These are phyloP conservation scores for Plasmodium relictum DNA, from an alignment of 169 alveolate species.

Conservation along the genomic window DNA sequence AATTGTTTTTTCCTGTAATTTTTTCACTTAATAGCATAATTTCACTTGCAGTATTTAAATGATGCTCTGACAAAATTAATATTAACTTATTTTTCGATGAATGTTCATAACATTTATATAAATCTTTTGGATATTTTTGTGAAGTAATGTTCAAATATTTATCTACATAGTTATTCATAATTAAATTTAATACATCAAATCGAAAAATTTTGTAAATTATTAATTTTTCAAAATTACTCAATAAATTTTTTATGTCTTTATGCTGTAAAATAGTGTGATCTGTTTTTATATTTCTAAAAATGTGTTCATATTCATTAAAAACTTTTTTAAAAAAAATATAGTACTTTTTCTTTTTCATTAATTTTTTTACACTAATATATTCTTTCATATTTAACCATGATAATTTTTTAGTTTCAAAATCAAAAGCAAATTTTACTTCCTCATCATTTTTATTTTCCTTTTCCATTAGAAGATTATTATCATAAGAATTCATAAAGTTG, in stretches of 20 bases:
- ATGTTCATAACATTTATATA: constrained; percentile 74
- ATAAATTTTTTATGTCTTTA: constrained; percentile 54
- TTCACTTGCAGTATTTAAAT: constrained; percentile 68
- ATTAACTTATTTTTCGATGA: constrained; percentile 68
- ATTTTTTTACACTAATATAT: constrained; percentile 50
- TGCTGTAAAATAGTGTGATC: constrained; percentile 73
- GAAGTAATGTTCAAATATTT: constrained; percentile 41
- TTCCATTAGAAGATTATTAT: constrained; percentile 28
- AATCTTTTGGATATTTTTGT: constrained; percentile 58
- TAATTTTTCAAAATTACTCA: constrained; percentile 56
- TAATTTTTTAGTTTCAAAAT: constrained; percentile 66
- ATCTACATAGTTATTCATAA: constrained; percentile 69
- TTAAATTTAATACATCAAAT: constrained; percentile 63
- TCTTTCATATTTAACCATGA: constrained; percentile 70
- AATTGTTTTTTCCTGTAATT: constrained; percentile 62
- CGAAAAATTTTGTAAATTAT: constrained; percentile 69
- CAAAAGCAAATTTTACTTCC: constrained; percentile 10
- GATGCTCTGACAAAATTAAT: constrained; percentile 45
- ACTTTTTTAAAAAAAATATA: constrained; percentile 50
- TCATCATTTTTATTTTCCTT: neutral
- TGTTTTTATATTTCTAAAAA: constrained; percentile 61
- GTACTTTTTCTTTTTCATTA: constrained; percentile 60
- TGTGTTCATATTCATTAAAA: constrained; percentile 73
- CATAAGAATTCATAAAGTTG: constrained; percentile 40
- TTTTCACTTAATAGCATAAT: constrained; percentile 68